Percentiles rank a stretch among this genome's conserved stretches.
Conservation (phyloP, 345 rosid genomes). For the Eutrema heterophyllum region DNA sequence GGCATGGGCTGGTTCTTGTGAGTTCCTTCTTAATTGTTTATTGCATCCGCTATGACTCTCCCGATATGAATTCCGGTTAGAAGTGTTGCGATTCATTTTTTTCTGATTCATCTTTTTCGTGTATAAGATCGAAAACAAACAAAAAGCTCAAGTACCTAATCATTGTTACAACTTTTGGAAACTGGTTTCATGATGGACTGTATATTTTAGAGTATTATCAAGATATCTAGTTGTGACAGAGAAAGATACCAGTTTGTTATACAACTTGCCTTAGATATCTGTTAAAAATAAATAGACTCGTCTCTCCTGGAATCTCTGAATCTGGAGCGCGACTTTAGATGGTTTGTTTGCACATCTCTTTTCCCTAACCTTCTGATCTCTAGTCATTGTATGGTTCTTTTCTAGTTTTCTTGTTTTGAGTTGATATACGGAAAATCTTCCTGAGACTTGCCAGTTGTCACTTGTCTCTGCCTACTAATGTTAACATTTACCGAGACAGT, state of each 20-base stretch:
- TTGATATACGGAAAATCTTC: not conserved
- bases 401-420: not conserved
- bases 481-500: not conserved
- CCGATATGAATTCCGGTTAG: not conserved
- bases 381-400: not conserved
- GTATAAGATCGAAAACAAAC: not conserved
- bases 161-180: not conserved
- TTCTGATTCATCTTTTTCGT: not conserved
- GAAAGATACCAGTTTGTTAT: not conserved
- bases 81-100: not conserved
- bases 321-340: not conserved
- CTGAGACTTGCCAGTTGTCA: not conserved
- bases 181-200: not conserved
- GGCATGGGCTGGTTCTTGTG: constrained; percentile 93
- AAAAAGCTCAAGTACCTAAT: not conserved
- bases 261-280: not conserved
- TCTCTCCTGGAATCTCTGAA: not conserved
- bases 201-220: not conserved
- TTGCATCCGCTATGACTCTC: not conserved
- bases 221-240: not conserved
- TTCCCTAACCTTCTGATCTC: not conserved
- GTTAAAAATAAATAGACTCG: no score
- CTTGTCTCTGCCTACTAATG: not conserved
- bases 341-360: not conserved
- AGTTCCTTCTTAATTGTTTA: constrained; percentile 27